Conservation (phyloP, 2,329 filamentous ascomycete species). For the Nigrograna mackinnonii region DNA sequence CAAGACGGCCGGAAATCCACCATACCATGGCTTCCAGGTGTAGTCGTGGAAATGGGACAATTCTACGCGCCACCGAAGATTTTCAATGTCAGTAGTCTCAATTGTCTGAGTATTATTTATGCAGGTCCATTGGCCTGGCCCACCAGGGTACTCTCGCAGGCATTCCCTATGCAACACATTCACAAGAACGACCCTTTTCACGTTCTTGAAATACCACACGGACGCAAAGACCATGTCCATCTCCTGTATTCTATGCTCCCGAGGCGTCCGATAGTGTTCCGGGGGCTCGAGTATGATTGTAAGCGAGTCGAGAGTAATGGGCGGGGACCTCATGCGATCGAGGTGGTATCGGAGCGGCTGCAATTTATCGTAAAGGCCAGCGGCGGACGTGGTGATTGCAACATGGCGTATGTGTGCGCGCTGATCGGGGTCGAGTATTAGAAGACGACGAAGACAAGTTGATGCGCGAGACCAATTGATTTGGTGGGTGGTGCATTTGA, state of each 20-base stretch:
- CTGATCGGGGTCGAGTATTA: slow-evolving; percentile 9
- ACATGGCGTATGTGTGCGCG: slow-evolving; percentile 8
- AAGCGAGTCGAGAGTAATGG: slow-evolving; percentile 11
- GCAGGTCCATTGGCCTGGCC: slow-evolving; percentile 9
- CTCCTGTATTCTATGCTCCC: slow-evolving; percentile 3
- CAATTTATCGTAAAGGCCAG: slow-evolving; percentile 5
- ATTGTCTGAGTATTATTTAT: slow-evolving; percentile 6
- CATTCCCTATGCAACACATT: slow-evolving; percentile 9
- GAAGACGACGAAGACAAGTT: slow-evolving; percentile 4
- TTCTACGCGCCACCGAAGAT: slow-evolving; percentile 13
- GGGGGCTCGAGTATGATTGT: slow-evolving; percentile 15
- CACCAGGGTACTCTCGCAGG: slow-evolving; percentile 1
- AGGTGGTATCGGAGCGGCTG: slow-evolving; percentile 10
- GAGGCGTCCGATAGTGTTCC: background rate
- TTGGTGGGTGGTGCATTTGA: slow-evolving; percentile 13
- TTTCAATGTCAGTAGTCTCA: slow-evolving; percentile 4
- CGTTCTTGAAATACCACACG: slow-evolving; percentile 10
- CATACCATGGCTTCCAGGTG: slow-evolving; percentile 7
- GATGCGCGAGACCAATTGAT: slow-evolving; percentile 9
- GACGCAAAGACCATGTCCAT: slow-evolving; percentile 9
- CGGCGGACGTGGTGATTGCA: slow-evolving; percentile 2
- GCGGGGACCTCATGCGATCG: slow-evolving; percentile 5
- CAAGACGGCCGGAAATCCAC: too few relatives aligned
- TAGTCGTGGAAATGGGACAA: slow-evolving; percentile 10
- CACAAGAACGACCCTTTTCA: slow-evolving; percentile 12